Percentiles rank a stretch among this genome's conserved stretches.
phyloP scores from a whole-genome alignment of 345 rosid species.

The Bruguiera sexangula region DNA sequence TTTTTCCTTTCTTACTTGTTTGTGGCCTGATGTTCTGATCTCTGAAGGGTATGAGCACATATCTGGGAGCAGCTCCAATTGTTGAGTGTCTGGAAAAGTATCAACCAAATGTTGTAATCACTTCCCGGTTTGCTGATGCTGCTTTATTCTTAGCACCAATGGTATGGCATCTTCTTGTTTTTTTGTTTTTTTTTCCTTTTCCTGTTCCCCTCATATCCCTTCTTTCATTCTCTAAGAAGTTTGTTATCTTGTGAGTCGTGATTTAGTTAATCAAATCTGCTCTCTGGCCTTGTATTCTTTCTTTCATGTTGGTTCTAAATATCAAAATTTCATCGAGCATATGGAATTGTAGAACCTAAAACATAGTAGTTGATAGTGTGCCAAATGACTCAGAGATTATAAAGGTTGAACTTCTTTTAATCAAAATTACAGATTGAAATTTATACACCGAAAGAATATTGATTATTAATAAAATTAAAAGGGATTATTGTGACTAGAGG shows the following conservation, averaged over 20 bases:
- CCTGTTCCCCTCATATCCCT: background rate
- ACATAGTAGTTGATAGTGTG: no score
- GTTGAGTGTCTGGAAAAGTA: constrained; percentile 87
- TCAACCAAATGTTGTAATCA: constrained; percentile 69
- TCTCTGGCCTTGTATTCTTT: background rate
- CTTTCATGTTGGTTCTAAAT: background rate
- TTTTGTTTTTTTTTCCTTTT: background rate
- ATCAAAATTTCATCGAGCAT: background rate
- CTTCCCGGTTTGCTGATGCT: constrained; percentile 89
- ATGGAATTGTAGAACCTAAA: no score
- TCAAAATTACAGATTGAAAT: background rate
- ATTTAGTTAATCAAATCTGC: background rate
- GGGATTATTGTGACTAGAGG: background rate
- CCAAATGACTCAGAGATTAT: no score
- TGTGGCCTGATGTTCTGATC: constrained; percentile 12
- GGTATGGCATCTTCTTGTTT: constrained; percentile 40
- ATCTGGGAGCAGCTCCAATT: constrained; percentile 92
- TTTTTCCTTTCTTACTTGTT: background rate
- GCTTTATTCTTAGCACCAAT: constrained; percentile 90
- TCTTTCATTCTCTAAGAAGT: background rate
- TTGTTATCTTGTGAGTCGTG: background rate
- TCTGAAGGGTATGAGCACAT: constrained; percentile 75
- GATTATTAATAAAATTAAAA: no score
- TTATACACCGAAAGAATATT: background rate
- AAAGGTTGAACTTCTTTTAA: no score